Percentiles rank a stretch among this genome's conserved stretches.
phyloP scores from a whole-genome alignment of 805 yeast genomes.

The Sporopachydermia lactativora region DNA sequence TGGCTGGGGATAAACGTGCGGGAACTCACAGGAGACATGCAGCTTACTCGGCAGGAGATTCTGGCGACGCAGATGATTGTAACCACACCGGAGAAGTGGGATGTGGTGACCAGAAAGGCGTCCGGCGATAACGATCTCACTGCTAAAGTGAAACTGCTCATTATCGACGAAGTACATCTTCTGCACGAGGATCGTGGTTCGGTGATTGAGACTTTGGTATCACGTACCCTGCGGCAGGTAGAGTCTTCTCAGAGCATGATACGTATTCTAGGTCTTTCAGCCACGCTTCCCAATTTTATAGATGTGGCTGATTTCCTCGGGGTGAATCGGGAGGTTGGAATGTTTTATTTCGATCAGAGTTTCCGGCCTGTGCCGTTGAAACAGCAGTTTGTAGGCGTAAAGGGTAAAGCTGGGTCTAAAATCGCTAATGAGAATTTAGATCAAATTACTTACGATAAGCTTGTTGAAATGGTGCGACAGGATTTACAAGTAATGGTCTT shows the following conservation, averaged over 20 bases:
- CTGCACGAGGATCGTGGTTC: slow-evolving; percentile 97
- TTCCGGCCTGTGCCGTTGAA: slow-evolving; percentile 90
- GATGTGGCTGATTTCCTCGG: slow-evolving; percentile 94
- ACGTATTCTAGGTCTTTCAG: slow-evolving; percentile 85
- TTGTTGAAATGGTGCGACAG: slow-evolving; percentile 44
- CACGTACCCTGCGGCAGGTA: slow-evolving; percentile 87
- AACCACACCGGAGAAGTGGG: slow-evolving; percentile 96
- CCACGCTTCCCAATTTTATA: slow-evolving; percentile 80
- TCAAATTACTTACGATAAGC: slow-evolving; percentile 58
- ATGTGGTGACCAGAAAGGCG: slow-evolving; percentile 89
- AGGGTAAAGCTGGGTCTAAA: slow-evolving; percentile 71
- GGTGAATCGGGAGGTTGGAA: slow-evolving; percentile 78
- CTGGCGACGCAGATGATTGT: slow-evolving; percentile 75
- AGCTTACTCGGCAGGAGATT: slow-evolving; percentile 68
- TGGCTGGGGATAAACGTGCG: slow-evolving; percentile 83
- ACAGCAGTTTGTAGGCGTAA: slow-evolving; percentile 76
- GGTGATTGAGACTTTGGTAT: slow-evolving; percentile 88
- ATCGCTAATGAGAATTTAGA: slow-evolving; percentile 51
- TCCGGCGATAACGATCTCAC: slow-evolving; percentile 79
- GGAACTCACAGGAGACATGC: slow-evolving; percentile 95
- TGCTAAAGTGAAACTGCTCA: slow-evolving; percentile 68
- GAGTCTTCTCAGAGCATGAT: slow-evolving; percentile 91
- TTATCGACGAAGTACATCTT: slow-evolving; percentile 93
- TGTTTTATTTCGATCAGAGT: slow-evolving; percentile 88
- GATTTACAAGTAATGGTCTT: slow-evolving; percentile 94